These are phyloP conservation scores for Williopsis jadinii DNA, from an alignment of 1,139 yeast species.

Conservation along the genomic window DNA sequence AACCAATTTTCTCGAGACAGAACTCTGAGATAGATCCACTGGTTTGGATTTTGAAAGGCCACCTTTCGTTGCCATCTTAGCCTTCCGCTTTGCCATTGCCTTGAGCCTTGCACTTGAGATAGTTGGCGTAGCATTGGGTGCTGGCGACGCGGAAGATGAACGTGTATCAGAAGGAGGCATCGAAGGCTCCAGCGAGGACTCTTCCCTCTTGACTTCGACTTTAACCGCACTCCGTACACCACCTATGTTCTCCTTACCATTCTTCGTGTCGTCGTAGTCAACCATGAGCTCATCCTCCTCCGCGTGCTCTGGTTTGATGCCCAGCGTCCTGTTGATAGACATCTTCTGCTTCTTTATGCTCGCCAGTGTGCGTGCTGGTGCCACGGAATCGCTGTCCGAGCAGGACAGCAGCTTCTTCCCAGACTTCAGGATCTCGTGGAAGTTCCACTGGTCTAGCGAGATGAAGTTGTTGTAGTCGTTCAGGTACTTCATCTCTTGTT, in stretches of 20 bases:
- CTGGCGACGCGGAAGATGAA: conserved; percentile 11
- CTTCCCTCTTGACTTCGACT: conserved; percentile 27
- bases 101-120: conserved; percentile 73
- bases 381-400: conserved; percentile 39
- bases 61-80: conserved; percentile 71
- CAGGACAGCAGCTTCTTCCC: conserved; percentile 71
- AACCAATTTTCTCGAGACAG: conserved; percentile 51
- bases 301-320: conserved; percentile 8
- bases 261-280: conserved; percentile 9
- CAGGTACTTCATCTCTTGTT: conserved; percentile 25
- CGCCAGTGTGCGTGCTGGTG: conserved; percentile 24
- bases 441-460: conserved; percentile 55
- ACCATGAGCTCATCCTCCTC: conserved; percentile 14
- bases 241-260: conserved; percentile 23
- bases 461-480: conserved; percentile 38
- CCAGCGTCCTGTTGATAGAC: conserved; percentile 12
- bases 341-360: conserved; percentile 14
- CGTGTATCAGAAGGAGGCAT: neutral
- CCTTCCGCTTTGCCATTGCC: conserved; percentile 90
- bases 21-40: conserved; percentile 73
- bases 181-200: conserved; percentile 6
- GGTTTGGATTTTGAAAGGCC: conserved; percentile 44
- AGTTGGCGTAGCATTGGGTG: conserved; percentile 3
- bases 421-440: conserved; percentile 56
- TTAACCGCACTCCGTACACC: conserved; percentile 12